phyloP scores from a whole-genome alignment of 1,139 yeast species.

The Kazachstania sp. region DNA sequence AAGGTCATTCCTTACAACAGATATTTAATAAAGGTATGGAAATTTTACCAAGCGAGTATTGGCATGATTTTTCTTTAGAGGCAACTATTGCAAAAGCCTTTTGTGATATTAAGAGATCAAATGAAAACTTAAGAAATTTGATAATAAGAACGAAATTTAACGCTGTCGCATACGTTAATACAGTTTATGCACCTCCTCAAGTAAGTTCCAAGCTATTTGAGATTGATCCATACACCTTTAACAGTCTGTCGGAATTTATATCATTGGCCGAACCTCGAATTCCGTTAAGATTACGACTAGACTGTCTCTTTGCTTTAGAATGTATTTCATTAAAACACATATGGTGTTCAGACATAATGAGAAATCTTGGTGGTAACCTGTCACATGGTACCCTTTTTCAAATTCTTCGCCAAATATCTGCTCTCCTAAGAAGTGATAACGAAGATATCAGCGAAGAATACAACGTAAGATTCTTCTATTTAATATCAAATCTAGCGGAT shows the following conservation, averaged over 20 bases:
- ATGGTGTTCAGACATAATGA: constrained; percentile 70
- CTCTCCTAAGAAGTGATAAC: constrained; percentile 34
- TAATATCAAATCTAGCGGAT: constrained; percentile 51
- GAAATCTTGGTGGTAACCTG: constrained; percentile 84
- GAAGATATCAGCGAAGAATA: constrained; percentile 39
- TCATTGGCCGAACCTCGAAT: constrained; percentile 45
- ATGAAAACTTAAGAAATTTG: constrained; percentile 47
- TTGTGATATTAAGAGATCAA: constrained; percentile 46
- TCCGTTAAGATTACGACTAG: constrained; percentile 44
- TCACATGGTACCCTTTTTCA: constrained; percentile 78
- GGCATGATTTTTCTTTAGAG: constrained; percentile 56
- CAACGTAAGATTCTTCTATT: constrained; percentile 46
- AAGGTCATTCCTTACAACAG: constrained; percentile 49
- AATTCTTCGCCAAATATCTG: constrained; percentile 52
- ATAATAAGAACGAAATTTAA: constrained; percentile 57
- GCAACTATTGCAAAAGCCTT: constrained; percentile 69
- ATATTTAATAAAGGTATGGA: constrained; percentile 54
- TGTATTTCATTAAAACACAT: constrained; percentile 59
- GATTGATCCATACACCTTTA: constrained; percentile 65
- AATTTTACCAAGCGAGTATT: constrained; percentile 51
- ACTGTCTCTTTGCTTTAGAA: constrained; percentile 63
- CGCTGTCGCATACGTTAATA: constrained; percentile 57
- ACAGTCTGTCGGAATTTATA: constrained; percentile 61
- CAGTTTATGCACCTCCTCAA: constrained; percentile 38
- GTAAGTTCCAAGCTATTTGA: constrained; percentile 62